Evolutionary conservation across 768 basidiomycete species (phyloP), one percentile per base, ranked within the genome.

Genomic region (Tremella mesenterica): DNA sequence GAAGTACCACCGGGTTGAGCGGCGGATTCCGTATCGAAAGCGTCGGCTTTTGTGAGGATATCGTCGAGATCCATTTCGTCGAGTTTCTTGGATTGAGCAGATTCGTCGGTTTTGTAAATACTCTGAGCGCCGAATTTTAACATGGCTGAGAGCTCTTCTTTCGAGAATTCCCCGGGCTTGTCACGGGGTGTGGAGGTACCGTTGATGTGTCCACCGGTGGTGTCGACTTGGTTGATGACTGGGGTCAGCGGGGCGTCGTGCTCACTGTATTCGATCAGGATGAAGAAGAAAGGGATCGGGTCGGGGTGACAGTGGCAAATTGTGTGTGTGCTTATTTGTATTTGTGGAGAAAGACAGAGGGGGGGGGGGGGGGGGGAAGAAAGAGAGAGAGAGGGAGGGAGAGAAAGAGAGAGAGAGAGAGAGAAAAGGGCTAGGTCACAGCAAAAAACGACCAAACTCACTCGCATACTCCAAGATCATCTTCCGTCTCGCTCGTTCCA

Each of bases 181-280:
- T 65, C 63, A 63, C 79, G 78, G 27, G 79, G 74, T 27, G 72
- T 74, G 18, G 80, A 79, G 66, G 89, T 90, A 52, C 86, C 85
- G 33, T 65, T 67, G 49, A 99, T 82, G 75, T 96, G 88, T 38
- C 88, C 88, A 60, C 96, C 95, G 36, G 92, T 91, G 21, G 95
- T 99, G 76, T 99, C 95, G 87, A 97, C 95, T 76, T 97, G 93
- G 75, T 96, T 95, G 78, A 99, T 96, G 77, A 99, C 91, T 95
- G 72, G n/a, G 39, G 33, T 51, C 49, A 36, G 54, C 30, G 14
- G 14, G 7, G 4, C 20, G 1, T 13, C 21, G 13, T 31, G 36
- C 20, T 8, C 18, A 8, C 41, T 7, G 9, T 20, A 8, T 43
- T 7, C n/a, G n/a, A n/a, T n/a, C n/a, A n/a, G n/a, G n/a, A n/a